These are phyloP conservation scores for Tylopilus sp. DNA, from an alignment of 768 basidiomycete species.

Conservation along the genomic window DNA sequence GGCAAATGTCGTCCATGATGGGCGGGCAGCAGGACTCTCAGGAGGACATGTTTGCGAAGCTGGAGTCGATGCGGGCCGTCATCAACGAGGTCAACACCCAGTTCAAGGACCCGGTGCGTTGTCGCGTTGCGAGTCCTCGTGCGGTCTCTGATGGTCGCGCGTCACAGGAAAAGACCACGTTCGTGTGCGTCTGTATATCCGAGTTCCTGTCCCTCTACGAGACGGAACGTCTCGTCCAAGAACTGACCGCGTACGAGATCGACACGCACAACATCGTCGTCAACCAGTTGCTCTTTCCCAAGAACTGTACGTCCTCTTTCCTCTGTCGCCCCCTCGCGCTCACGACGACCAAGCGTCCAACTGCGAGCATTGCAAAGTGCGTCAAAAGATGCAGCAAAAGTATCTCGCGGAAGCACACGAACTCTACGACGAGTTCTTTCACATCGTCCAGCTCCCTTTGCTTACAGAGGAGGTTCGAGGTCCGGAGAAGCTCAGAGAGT, in stretches of 20 bases:
- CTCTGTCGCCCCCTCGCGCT: background rate
- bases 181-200: constrained; percentile 98
- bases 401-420: constrained; percentile 96
- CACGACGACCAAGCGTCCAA: constrained; percentile 58
- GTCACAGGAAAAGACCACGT: constrained; percentile 91
- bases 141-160: background rate
- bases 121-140: background rate
- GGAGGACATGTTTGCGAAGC: constrained; percentile 98
- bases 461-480: constrained; percentile 97
- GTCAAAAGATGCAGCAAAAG: constrained; percentile 98
- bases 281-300: constrained; percentile 95
- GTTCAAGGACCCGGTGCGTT: constrained; percentile 93
- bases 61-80: constrained; percentile 94
- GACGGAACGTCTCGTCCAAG: constrained; percentile 96
- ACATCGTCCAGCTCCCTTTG: constrained; percentile 89
- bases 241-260: constrained; percentile 90
- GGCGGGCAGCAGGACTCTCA: constrained; percentile 87
- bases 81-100: constrained; percentile 99
- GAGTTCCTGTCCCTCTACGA: constrained; percentile 98
- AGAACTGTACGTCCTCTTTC: constrained; percentile 59
- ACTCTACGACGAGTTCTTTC: constrained; percentile 97
- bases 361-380: constrained; percentile 93
- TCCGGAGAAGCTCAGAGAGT: constrained; percentile 87
- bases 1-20: constrained; percentile 95
- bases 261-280: constrained; percentile 99